Conservation (phyloP, 1,284 basidiomycete species). For the Dichomitus squalens region DNA sequence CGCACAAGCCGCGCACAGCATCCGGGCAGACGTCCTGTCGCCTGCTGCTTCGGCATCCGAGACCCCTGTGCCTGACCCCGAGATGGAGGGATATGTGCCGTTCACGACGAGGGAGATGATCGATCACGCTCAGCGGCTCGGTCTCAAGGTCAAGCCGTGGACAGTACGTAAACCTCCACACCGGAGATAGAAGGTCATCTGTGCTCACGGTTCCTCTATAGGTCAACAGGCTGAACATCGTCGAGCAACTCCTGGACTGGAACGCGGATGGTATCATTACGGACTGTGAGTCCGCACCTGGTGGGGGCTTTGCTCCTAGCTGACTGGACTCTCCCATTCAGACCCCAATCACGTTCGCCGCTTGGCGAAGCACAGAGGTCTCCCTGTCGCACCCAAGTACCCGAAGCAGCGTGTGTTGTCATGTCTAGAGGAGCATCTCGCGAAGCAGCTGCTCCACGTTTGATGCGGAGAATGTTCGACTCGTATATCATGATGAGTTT, state of each 20-base stretch:
- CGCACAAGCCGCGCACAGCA: slow-evolving; percentile 67
- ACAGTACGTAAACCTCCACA: slow-evolving; percentile 46
- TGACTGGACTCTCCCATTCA: slow-evolving; percentile 17
- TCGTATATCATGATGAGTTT: neutral
- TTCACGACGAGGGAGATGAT: slow-evolving; percentile 75
- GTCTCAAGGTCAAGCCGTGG: slow-evolving; percentile 70
- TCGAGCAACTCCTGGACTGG: slow-evolving; percentile 58
- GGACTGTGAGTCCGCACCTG: slow-evolving; percentile 44
- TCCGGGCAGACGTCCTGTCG: slow-evolving; percentile 70
- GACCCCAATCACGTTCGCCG: slow-evolving; percentile 58
- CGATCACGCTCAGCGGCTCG: slow-evolving; percentile 61
- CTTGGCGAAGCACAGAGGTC: slow-evolving; percentile 50
- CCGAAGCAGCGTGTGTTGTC: slow-evolving; percentile 56
- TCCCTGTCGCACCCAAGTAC: slow-evolving; percentile 54
- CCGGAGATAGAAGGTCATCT: too few relatives aligned
- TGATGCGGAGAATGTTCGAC: neutral
- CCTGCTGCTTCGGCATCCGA: slow-evolving; percentile 50
- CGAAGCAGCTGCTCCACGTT: slow-evolving; percentile 15
- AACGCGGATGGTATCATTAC: slow-evolving; percentile 76
- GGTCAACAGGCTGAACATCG: slow-evolving; percentile 63
- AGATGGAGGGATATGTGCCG: slow-evolving; percentile 47
- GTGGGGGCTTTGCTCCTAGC: neutral
- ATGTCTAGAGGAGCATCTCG: slow-evolving; percentile 54
- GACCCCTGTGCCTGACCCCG: slow-evolving; percentile 47
- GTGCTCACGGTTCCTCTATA: slow-evolving; percentile 24